Evolutionary conservation across 2,329 filamentous ascomycete genomes (phyloP).

Genomic region (Cercospora zeina): DNA sequence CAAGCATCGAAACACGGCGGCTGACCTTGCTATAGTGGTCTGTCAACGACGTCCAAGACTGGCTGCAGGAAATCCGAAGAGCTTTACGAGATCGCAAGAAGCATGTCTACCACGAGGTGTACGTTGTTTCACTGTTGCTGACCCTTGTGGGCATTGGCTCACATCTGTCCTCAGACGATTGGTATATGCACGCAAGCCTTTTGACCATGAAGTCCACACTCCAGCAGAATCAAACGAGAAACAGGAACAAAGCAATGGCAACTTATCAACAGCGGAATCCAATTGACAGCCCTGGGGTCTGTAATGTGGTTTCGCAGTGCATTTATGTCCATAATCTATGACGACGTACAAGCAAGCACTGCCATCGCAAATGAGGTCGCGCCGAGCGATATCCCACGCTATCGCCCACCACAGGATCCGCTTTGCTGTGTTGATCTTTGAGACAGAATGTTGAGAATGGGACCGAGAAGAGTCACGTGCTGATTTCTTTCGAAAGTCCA

Average conservation of each 20-base stretch:
- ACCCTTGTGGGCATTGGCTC: background rate
- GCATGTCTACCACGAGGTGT: conserved; percentile 45
- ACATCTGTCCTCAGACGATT: conserved; percentile 21
- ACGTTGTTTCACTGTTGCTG: conserved; percentile 23
- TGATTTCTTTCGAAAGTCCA: too few relatives aligned
- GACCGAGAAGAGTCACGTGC: too few relatives aligned
- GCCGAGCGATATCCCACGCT: background rate
- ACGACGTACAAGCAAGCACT: background rate
- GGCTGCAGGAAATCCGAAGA: conserved; percentile 39
- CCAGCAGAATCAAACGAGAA: background rate
- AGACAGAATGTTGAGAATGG: background rate
- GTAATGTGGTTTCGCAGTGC: background rate
- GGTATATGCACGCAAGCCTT: conserved; percentile 29
- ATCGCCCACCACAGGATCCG: background rate
- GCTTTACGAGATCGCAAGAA: conserved; percentile 40
- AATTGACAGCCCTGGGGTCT: background rate
- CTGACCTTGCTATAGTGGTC: conserved; percentile 35
- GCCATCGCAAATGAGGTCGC: background rate
- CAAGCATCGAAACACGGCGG: too few relatives aligned
- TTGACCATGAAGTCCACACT: conserved; percentile 4
- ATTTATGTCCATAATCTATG: background rate
- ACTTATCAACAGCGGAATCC: background rate
- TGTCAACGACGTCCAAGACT: conserved; percentile 40
- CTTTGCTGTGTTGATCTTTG: background rate
- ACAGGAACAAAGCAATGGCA: background rate